phyloP scores from a whole-genome alignment of 768 basidiomycete species.

The Leucosporidium yakuticum region DNA sequence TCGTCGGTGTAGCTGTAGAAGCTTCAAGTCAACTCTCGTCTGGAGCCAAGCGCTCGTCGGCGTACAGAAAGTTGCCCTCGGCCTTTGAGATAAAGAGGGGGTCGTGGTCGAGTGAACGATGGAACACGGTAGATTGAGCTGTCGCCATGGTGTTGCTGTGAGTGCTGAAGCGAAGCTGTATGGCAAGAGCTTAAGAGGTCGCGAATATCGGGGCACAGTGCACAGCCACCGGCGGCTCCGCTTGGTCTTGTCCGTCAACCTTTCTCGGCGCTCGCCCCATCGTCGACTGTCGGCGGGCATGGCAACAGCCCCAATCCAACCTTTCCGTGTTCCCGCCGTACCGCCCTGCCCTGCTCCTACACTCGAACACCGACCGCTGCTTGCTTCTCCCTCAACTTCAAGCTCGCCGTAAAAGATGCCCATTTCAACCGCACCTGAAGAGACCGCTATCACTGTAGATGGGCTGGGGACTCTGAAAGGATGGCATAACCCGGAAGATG shows the following conservation, averaged over 20 bases:
- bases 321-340: too few relatives aligned
- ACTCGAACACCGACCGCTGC: too few relatives aligned
- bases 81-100: slow-evolving; percentile 2
- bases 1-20: slow-evolving; percentile 19
- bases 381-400: not conserved
- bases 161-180: too few relatives aligned
- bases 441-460: not conserved
- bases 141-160: too few relatives aligned
- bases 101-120: not conserved
- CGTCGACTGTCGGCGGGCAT: too few relatives aligned
- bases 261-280: too few relatives aligned
- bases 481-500: not conserved
- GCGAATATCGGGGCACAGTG: too few relatives aligned
- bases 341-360: too few relatives aligned
- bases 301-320: too few relatives aligned
- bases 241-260: too few relatives aligned
- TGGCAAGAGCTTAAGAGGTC: too few relatives aligned
- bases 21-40: not conserved
- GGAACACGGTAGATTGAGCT: not conserved
- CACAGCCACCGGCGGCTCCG: too few relatives aligned
- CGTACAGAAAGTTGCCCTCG: not conserved
- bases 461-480: not conserved
- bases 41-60: not conserved
- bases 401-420: not conserved
- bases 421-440: not conserved